Conservation (phyloP, 441 rosid species). For the Pelargonium australe region DNA sequence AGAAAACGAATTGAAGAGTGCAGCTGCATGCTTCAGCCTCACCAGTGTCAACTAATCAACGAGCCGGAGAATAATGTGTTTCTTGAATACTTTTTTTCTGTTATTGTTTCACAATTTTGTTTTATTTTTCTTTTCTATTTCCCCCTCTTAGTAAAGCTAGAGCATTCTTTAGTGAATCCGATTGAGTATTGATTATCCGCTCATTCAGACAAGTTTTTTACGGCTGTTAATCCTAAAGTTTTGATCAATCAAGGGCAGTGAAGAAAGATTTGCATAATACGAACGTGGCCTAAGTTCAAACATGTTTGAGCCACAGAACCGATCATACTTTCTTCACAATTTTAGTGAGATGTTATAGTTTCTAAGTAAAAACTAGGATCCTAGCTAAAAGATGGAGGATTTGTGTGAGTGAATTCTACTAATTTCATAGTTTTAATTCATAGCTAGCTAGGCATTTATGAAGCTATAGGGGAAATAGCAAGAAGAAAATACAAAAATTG, state of each 20-base stretch:
- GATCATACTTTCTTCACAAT: background rate
- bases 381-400: background rate
- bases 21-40: constrained; percentile 79
- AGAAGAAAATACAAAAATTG: background rate
- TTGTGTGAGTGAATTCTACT: background rate
- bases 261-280: background rate
- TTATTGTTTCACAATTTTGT: background rate
- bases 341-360: too few species aligned
- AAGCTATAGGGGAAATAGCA: background rate
- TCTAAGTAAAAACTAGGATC: too few species aligned
- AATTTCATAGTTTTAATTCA: too few species aligned
- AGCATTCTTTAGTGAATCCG: background rate
- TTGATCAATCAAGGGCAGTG: background rate
- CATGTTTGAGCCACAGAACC: background rate
- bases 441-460: too few species aligned
- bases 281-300: background rate
- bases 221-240: background rate
- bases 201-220: background rate
- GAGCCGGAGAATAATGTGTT: constrained; percentile 10
- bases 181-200: too few species aligned
- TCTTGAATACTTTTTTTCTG: constrained; percentile 16
- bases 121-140: background rate
- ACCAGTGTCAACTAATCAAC: constrained; percentile 62
- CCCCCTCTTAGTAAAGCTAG: background rate
- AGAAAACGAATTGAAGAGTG: constrained; percentile 72